Evolutionary conservation across 768 basidiomycete species (phyloP).

Genomic region (Suillus placidus): DNA sequence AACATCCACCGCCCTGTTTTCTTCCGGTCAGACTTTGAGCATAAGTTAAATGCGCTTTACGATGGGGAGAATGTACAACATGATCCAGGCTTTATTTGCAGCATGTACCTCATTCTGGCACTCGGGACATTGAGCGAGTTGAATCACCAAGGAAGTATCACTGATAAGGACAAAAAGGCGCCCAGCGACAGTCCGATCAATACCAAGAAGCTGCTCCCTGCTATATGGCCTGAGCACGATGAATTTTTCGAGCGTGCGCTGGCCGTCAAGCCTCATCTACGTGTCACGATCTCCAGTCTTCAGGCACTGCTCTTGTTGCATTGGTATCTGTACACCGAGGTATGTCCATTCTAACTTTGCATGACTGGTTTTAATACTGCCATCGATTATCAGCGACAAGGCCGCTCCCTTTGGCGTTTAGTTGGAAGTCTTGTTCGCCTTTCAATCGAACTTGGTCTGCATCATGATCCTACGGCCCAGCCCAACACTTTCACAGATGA

Average conservation of each 20-base stretch:
- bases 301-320: slow-evolving; percentile 84
- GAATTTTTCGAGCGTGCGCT: slow-evolving; percentile 85
- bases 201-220: slow-evolving; percentile 60
- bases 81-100: slow-evolving; percentile 81
- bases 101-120: slow-evolving; percentile 75
- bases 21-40: slow-evolving; percentile 67
- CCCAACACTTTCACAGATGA: slow-evolving; percentile 65
- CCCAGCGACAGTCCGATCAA: slow-evolving; percentile 37
- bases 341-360: slow-evolving; percentile 32
- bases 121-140: slow-evolving; percentile 83
- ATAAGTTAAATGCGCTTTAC: slow-evolving; percentile 67
- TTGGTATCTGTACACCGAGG: slow-evolving; percentile 91
- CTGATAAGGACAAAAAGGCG: slow-evolving; percentile 47
- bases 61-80: slow-evolving; percentile 51
- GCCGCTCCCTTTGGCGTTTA: slow-evolving; percentile 86
- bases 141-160: slow-evolving; percentile 65
- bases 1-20: slow-evolving; percentile 83
- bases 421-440: slow-evolving; percentile 84
- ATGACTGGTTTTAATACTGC: slow-evolving; percentile 12
- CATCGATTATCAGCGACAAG: slow-evolving; percentile 64
- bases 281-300: slow-evolving; percentile 79
- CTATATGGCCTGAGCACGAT: slow-evolving; percentile 76
- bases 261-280: slow-evolving; percentile 77
- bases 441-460: slow-evolving; percentile 81
- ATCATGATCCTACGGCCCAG: slow-evolving; percentile 80